phyloP scores from a whole-genome alignment of 2,329 filamentous ascomycete genomes.

The Aspergillus sp. region DNA sequence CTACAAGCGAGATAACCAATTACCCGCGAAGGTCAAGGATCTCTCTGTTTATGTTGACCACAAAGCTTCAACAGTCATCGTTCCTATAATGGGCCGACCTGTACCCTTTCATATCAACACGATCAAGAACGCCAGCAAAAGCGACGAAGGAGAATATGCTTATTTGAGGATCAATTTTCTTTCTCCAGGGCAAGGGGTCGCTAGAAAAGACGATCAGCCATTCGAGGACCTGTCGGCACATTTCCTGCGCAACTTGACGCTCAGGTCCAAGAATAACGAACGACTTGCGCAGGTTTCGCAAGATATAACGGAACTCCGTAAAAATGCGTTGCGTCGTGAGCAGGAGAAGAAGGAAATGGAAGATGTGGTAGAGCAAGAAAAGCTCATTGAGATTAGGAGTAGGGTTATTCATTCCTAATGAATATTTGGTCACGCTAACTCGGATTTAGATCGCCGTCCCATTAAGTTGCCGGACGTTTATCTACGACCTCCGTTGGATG shows the following conservation, averaged over 20 bases:
- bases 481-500: constrained; percentile 88
- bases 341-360: constrained; percentile 99
- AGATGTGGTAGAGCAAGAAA: constrained; percentile 97
- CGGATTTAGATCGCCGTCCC: constrained; percentile 69
- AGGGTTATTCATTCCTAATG: constrained; percentile 31
- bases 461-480: constrained; percentile 89
- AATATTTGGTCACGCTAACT: constrained; percentile 31
- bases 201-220: constrained; percentile 91
- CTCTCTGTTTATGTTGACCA: constrained; percentile 82
- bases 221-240: constrained; percentile 95
- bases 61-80: constrained; percentile 81
- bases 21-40: constrained; percentile 74
- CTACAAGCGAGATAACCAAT: constrained; percentile 94
- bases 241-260: constrained; percentile 90
- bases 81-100: constrained; percentile 94
- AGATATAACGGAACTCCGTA: constrained; percentile 94
- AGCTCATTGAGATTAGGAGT: constrained; percentile 90
- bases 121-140: constrained; percentile 98
- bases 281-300: constrained; percentile 85
- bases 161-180: constrained; percentile 96
- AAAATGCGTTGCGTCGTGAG: constrained; percentile 81
- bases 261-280: constrained; percentile 81
- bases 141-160: constrained; percentile 86
- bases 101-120: constrained; percentile 97
- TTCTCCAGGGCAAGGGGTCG: constrained; percentile 93